phyloP scores from a whole-genome alignment of 139 green algal genomes.

The Trebouxia sp. region DNA sequence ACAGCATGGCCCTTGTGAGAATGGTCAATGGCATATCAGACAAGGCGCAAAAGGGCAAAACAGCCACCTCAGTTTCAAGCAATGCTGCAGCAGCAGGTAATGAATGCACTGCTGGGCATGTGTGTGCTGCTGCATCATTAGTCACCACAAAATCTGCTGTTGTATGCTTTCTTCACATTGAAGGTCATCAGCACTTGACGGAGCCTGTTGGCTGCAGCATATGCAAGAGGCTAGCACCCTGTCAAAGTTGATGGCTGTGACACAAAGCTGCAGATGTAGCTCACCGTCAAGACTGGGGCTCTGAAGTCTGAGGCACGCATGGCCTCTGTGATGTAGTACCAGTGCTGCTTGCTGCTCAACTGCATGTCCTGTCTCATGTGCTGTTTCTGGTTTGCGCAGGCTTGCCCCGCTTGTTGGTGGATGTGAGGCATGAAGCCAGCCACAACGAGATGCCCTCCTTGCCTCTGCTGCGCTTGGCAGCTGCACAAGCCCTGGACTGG shows the following conservation, averaged over 20 bases:
- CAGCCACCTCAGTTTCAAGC: slow-evolving; percentile 67
- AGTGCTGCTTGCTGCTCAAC: background rate
- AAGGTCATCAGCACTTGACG: no score
- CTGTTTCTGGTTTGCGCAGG: slow-evolving; percentile 39
- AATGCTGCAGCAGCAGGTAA: slow-evolving; percentile 55
- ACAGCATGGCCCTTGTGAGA: slow-evolving; percentile 57
- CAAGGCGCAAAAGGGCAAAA: slow-evolving; percentile 67
- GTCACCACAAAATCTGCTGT: background rate
- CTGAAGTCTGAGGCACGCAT: background rate
- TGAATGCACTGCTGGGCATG: background rate
- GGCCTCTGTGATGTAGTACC: no score
- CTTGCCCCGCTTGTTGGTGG: slow-evolving; percentile 75
- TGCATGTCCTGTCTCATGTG: background rate
- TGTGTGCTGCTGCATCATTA: background rate
- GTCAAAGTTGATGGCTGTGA: background rate
- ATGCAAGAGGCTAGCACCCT: background rate
- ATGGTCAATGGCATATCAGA: slow-evolving; percentile 86
- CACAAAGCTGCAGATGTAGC: background rate
- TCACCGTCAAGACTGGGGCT: background rate
- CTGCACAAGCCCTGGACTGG: slow-evolving; percentile 65
- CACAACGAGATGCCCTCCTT: slow-evolving; percentile 83
- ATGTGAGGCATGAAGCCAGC: slow-evolving; percentile 77
- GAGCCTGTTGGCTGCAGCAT: background rate
- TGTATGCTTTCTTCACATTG: no score
- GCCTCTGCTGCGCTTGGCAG: slow-evolving; percentile 62